These are phyloP conservation scores for Daldinia bambusicola DNA, from an alignment of 495 filamentous ascomycete genomes.

Conservation along the genomic window DNA sequence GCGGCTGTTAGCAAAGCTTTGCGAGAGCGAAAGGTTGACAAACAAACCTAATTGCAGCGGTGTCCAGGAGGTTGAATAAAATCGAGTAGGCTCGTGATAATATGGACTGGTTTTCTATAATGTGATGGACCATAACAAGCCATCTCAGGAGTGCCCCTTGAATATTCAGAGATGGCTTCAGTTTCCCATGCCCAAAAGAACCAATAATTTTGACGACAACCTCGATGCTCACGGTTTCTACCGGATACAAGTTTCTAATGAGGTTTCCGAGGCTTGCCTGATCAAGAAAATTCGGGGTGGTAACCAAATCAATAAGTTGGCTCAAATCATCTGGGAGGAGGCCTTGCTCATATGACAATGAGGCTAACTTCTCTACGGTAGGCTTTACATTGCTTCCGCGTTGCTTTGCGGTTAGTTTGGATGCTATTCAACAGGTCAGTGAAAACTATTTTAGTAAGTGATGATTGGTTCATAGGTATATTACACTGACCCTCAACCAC, in stretches of 20 bases:
- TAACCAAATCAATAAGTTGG: slow-evolving; percentile 73
- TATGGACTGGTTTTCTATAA: slow-evolving; percentile 71
- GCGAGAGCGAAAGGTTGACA: slow-evolving; percentile 22
- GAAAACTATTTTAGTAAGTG: background rate
- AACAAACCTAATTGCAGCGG: slow-evolving; percentile 73
- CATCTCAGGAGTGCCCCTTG: slow-evolving; percentile 79
- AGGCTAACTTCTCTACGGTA: slow-evolving; percentile 59
- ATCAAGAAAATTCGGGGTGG: slow-evolving; percentile 73
- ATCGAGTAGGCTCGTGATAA: slow-evolving; percentile 79
- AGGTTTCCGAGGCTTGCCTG: slow-evolving; percentile 74
- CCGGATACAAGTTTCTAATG: slow-evolving; percentile 80
- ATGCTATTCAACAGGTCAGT: slow-evolving; percentile 51
- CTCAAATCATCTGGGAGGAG: slow-evolving; percentile 68
- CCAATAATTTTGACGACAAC: slow-evolving; percentile 75
- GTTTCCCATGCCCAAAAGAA: slow-evolving; percentile 78
- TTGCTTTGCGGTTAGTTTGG: slow-evolving; percentile 61
- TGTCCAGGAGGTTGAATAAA: slow-evolving; percentile 85
- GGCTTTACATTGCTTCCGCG: slow-evolving; percentile 56
- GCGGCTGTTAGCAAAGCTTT: slow-evolving; percentile 44
- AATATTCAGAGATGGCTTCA: slow-evolving; percentile 76
- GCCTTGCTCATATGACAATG: slow-evolving; percentile 71
- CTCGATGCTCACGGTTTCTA: slow-evolving; percentile 67
- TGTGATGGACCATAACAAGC: slow-evolving; percentile 81
- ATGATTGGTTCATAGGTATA: background rate
- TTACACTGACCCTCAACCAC: slow-evolving; percentile 45